Conservation (phyloP, 2,329 filamentous ascomycete species). For the Fusarium nanum region DNA sequence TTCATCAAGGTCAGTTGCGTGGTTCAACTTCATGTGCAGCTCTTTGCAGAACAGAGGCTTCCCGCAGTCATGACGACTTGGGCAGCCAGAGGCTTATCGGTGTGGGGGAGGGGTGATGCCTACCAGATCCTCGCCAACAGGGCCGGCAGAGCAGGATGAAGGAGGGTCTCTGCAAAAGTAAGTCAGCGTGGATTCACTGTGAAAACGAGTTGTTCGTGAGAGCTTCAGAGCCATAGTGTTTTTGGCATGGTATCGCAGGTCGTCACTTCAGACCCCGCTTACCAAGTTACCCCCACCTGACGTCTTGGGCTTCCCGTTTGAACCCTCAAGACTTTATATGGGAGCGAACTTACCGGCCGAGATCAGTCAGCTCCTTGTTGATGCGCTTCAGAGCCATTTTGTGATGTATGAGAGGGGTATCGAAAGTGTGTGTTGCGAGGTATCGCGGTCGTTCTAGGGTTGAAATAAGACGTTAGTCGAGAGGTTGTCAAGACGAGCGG, state of each 20-base stretch:
- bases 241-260: slow-evolving; percentile 24
- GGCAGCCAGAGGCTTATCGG: slow-evolving; percentile 38
- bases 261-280: slow-evolving; percentile 51
- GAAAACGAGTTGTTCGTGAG: neutral
- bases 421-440: slow-evolving; percentile 43
- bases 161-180: slow-evolving; percentile 82
- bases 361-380: slow-evolving; percentile 92
- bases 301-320: slow-evolving; percentile 45
- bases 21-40: slow-evolving; percentile 2
- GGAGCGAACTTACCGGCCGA: slow-evolving; percentile 77
- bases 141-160: slow-evolving; percentile 97
- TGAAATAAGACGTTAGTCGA: slow-evolving; percentile 43
- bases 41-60: slow-evolving; percentile 2
- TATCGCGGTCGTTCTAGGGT: slow-evolving; percentile 44
- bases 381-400: slow-evolving; percentile 92
- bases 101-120: slow-evolving; percentile 56
- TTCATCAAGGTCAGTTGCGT: slow-evolving; percentile 43
- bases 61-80: slow-evolving; percentile 27
- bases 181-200: slow-evolving; percentile 37
- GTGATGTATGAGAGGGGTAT: slow-evolving; percentile 50
- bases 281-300: slow-evolving; percentile 53
- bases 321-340: slow-evolving; percentile 41
- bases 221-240: slow-evolving; percentile 17
- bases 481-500: slow-evolving; percentile 25
- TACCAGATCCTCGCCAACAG: slow-evolving; percentile 98